These are phyloP conservation scores for Xylaria scruposa DNA, from an alignment of 495 filamentous ascomycete genomes.

Conservation along the genomic window DNA sequence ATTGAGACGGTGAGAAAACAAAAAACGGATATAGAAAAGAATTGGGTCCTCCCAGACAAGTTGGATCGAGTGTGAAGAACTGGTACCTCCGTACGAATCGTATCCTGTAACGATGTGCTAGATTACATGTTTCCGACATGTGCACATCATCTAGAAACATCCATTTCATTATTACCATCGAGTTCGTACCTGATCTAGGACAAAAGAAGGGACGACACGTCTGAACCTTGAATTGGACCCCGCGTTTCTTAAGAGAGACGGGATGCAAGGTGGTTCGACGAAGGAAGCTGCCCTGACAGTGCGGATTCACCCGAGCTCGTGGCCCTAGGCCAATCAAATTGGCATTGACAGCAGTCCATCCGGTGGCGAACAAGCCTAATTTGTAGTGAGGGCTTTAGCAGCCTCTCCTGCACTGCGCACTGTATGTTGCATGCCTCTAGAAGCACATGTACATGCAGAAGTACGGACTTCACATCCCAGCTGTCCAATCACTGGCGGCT, in stretches of 20 bases:
- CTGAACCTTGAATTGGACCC: conserved; percentile 12
- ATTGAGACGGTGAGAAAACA: neutral
- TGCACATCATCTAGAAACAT: neutral
- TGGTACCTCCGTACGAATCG: neutral
- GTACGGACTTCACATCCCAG: neutral
- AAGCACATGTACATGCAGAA: conserved; percentile 9
- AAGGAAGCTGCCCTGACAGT: neutral
- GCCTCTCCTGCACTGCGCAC: neutral
- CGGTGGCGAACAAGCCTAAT: neutral
- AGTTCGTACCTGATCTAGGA: neutral
- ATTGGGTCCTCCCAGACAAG: neutral
- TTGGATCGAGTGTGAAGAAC: neutral
- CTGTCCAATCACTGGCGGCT: conserved; percentile 39
- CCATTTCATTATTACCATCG: neutral
- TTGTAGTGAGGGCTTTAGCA: neutral
- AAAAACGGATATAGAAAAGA: neutral
- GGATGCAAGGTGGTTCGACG: neutral
- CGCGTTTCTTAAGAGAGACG: conserved; percentile 2
- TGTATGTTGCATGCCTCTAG: neutral
- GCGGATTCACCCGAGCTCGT: conserved; percentile 16
- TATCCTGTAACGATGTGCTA: neutral
- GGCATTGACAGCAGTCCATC: neutral
- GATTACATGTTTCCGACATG: neutral
- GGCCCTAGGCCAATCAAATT: neutral
- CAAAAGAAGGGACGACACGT: conserved; percentile 7